phyloP scores from a whole-genome alignment of 306 rosid genomes.

The Vigna reflexopilosa region DNA sequence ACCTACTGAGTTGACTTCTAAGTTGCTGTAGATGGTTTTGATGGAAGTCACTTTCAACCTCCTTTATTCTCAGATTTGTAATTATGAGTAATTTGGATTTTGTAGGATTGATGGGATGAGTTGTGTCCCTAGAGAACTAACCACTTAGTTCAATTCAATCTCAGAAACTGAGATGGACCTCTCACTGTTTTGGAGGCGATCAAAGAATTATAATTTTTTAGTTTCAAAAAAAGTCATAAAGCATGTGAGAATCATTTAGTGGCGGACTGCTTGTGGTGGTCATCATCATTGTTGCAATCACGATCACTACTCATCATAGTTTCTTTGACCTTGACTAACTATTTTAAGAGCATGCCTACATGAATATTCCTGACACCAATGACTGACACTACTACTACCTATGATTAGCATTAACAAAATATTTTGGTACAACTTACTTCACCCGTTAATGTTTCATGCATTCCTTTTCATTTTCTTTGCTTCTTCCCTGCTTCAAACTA shows the following conservation, averaged over 20 bases:
- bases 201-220: slow-evolving; percentile 21
- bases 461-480: slow-evolving; percentile 22
- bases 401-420: slow-evolving; percentile 26
- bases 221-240: slow-evolving; percentile 40
- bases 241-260: slow-evolving; percentile 39
- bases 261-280: slow-evolving; percentile 48
- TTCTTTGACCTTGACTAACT: slow-evolving; percentile 43
- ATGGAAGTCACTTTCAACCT: slow-evolving; percentile 50
- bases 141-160: slow-evolving; percentile 43
- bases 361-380: slow-evolving; percentile 40
- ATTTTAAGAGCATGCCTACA: slow-evolving; percentile 50
- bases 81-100: slow-evolving; percentile 32
- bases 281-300: slow-evolving; percentile 51
- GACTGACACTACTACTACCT: not conserved
- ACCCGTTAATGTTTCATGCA: not conserved
- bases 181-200: slow-evolving; percentile 29
- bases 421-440: slow-evolving; percentile 8
- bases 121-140: slow-evolving; percentile 4
- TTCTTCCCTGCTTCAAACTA: slow-evolving; percentile 4
- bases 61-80: slow-evolving; percentile 31
- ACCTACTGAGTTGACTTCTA: slow-evolving; percentile 38
- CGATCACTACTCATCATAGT: slow-evolving; percentile 51
- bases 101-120: slow-evolving; percentile 26
- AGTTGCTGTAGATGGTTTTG: slow-evolving; percentile 5
- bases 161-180: slow-evolving; percentile 50